Evolutionary conservation across 2,329 filamentous ascomycete species (phyloP).

Genomic region (Beauveria pseudobassiana): DNA sequence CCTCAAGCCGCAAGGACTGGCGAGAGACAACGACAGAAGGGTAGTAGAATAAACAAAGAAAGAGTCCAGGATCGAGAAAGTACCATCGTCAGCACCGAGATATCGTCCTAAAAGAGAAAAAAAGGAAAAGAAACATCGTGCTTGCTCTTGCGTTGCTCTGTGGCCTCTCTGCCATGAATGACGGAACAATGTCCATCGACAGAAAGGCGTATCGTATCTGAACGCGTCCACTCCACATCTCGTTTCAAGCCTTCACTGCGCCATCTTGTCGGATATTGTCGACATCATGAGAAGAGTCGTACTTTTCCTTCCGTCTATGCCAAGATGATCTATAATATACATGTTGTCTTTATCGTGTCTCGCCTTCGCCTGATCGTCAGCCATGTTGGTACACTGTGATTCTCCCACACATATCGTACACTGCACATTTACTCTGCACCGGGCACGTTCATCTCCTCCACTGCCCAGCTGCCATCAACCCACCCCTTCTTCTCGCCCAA

Average conservation of each 20-base stretch:
- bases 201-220: constrained; percentile 59
- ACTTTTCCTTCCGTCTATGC: constrained; percentile 9
- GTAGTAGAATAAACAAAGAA: not conserved
- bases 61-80: no score
- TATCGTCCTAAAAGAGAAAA: not conserved
- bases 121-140: not conserved
- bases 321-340: constrained; percentile 7
- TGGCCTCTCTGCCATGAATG: constrained; percentile 49
- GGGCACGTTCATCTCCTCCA: constrained; percentile 66
- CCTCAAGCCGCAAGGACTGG: not conserved
- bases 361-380: no score
- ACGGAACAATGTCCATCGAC: constrained; percentile 23
- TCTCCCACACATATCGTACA: not conserved
- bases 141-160: constrained; percentile 53
- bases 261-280: constrained; percentile 19
- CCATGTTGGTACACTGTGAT: not conserved
- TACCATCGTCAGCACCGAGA: not conserved
- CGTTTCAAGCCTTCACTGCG: constrained; percentile 12
- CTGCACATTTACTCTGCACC: constrained; percentile 24
- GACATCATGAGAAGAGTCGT: constrained; percentile 11
- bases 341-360: not conserved
- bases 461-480: constrained; percentile 65
- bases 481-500: constrained; percentile 79
- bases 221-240: constrained; percentile 34
- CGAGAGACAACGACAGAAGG: not conserved